Evolutionary conservation across 208 protist species (phyloP).

Genomic region (Crithidia sp.): DNA sequence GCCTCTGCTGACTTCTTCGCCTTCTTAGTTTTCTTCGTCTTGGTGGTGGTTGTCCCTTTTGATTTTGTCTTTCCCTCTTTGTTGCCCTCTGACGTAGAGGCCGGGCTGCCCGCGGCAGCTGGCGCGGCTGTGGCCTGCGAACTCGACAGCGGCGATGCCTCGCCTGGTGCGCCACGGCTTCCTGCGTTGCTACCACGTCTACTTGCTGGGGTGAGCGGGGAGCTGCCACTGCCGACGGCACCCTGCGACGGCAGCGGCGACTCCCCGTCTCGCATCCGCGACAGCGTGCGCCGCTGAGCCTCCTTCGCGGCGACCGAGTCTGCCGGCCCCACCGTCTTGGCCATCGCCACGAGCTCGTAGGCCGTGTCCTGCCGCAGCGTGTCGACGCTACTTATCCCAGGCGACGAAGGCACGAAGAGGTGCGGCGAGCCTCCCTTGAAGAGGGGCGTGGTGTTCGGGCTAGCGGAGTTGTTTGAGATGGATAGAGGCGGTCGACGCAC

Average conservation of each 20-base stretch:
- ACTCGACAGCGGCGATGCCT: neutral
- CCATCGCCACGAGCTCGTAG: constrained; percentile 18
- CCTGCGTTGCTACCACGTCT: neutral
- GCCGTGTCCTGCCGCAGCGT: neutral
- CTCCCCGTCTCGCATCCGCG: neutral
- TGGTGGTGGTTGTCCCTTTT: neutral
- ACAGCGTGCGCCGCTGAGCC: constrained; percentile 1
- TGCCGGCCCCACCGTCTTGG: constrained; percentile 15
- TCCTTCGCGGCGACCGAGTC: constrained; percentile 18
- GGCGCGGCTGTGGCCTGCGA: neutral
- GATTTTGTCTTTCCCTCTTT: neutral
- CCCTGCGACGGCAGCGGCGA: neutral
- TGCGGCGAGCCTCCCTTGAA: constrained; percentile 4
- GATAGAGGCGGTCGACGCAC: neutral
- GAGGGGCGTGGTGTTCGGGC: neutral
- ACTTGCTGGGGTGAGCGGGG: neutral
- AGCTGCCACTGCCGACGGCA: neutral
- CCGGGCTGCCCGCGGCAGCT: neutral
- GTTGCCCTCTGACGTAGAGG: neutral
- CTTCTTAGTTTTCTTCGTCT: constrained; percentile 2
- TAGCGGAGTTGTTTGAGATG: too few species aligned
- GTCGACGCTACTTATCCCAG: too few species aligned
- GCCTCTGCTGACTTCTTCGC: neutral
- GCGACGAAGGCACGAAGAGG: constrained; percentile 4
- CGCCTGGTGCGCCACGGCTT: neutral